These are phyloP conservation scores for Neonothopanus nambi DNA, from an alignment of 1,284 basidiomycete genomes.

Conservation along the genomic window DNA sequence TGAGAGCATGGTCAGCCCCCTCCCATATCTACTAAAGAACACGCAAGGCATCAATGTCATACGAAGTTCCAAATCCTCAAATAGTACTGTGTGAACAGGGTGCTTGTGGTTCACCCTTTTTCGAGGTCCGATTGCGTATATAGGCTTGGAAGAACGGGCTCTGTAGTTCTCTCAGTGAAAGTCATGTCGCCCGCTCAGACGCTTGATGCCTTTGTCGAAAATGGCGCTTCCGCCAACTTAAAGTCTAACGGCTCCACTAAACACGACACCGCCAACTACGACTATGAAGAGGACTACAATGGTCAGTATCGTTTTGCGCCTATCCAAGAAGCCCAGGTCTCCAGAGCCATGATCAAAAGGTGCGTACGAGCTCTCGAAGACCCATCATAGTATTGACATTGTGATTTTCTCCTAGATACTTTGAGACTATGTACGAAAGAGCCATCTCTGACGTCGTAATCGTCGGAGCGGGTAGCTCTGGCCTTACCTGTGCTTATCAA, in stretches of 20 bases:
- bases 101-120: not conserved
- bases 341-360: slow-evolving; percentile 80
- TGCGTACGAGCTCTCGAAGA: slow-evolving; percentile 27
- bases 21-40: too few relatives aligned
- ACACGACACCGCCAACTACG: slow-evolving; percentile 28
- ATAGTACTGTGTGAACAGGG: slow-evolving; percentile 4
- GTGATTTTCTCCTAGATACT: slow-evolving; percentile 52
- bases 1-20: too few relatives aligned
- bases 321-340: slow-evolving; percentile 76
- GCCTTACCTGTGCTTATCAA: slow-evolving; percentile 78
- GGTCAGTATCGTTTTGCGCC: slow-evolving; percentile 72
- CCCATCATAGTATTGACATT: not conserved
- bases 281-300: slow-evolving; percentile 53
- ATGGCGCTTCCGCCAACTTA: not conserved
- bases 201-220: slow-evolving; percentile 1
- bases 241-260: slow-evolving; percentile 4
- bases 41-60: too few relatives aligned
- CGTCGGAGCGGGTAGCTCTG: slow-evolving; percentile 80
- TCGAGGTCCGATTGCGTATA: not conserved
- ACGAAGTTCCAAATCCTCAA: not conserved
- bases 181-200: slow-evolving; percentile 30
- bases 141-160: too few relatives aligned
- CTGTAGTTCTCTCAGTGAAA: not conserved
- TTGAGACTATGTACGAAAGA: slow-evolving; percentile 72
- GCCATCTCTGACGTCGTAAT: slow-evolving; percentile 80